Evolutionary conservation across 208 protist species (phyloP), one percentile per base, ranked within the genome.

Genomic region (Trypanosomatidae sp.): DNA sequence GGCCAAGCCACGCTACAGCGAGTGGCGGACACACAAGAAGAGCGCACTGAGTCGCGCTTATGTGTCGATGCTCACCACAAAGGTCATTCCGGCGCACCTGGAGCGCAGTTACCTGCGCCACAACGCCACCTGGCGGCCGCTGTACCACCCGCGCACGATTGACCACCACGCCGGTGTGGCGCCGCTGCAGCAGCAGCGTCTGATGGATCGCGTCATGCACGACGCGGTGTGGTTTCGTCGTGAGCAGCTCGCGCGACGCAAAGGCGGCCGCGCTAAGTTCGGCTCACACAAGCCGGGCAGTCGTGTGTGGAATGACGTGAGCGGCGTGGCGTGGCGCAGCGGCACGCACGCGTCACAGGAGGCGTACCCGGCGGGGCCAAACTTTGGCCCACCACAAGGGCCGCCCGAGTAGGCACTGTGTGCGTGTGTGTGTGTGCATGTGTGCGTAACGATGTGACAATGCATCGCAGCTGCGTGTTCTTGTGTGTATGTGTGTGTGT

Each of bases 201-300:
- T 89, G 8, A 85, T 85, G 80, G 72, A 85, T 46, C 66, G 61
- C 7, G 66, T 85, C 7, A 67, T 52, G 48, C 38, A 58, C 16
- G 51, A 82, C 45, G 80, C 80, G 2, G 72, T 89, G 44, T 64
- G 44, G 52, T 83, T 74, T 43, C 71, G 80, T 2, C 58, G 66
- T 1, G 61, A 55, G 22, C 71, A 80, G 56, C 56, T 89, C 13
- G 74, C 71, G 16, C 58, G 66, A 5, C 62, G 80, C 43, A 89
- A 89, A 48, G 74, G 74, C n/a, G 80, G 80, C 3, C 56, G 70
- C 6, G 80, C 80, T 3, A 89, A 89, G 61, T 89, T 89, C 47
- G 80, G 80, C 10, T 13, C 54, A 0, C 53, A 56, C 10, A 46
- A 44, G 18, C 59, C 64, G 57, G 53, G 62, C 27, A 48, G 46